A percentile compares a stretch with the other conserved stretches of the same genome.
phyloP scores from a whole-genome alignment of 31 red algal genomes.

The Bonnemaisonia californica region DNA sequence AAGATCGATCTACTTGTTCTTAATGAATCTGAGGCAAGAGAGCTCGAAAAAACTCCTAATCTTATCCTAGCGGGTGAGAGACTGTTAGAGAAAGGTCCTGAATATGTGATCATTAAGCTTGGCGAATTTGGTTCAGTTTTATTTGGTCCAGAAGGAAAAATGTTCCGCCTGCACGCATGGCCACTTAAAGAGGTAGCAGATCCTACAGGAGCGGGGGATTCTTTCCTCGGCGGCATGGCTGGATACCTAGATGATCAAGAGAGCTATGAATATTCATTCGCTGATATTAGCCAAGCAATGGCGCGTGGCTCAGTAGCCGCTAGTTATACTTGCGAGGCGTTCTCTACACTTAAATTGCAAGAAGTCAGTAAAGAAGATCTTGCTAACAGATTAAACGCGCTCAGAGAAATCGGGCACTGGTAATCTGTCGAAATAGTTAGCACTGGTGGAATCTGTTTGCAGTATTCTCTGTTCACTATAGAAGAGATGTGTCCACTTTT shows the following conservation, averaged over 20 bases:
- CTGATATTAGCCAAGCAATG: not conserved
- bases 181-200: constrained; percentile 9
- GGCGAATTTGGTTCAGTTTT: constrained; percentile 10
- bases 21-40: constrained; percentile 4
- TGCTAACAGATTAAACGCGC: not conserved
- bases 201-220: constrained; percentile 19
- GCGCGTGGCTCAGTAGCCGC: constrained; percentile 13
- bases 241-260: not conserved
- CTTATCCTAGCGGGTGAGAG: not conserved
- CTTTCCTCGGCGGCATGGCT: constrained; percentile 5
- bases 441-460: too few relatives aligned
- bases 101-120: constrained; percentile 14
- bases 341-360: constrained; percentile 5
- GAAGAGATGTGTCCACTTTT: too few relatives aligned
- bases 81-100: not conserved
- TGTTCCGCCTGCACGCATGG: not conserved
- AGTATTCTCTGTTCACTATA: too few relatives aligned
- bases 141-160: not conserved
- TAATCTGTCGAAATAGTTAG: not conserved
- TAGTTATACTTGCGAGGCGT: constrained; percentile 13
- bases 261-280: not conserved
- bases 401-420: not conserved
- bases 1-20: constrained; percentile 7
- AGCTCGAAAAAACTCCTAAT: not conserved
- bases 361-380: not conserved